Conservation (phyloP, 1,284 basidiomycete species). For the Sporisorium reilianum region DNA sequence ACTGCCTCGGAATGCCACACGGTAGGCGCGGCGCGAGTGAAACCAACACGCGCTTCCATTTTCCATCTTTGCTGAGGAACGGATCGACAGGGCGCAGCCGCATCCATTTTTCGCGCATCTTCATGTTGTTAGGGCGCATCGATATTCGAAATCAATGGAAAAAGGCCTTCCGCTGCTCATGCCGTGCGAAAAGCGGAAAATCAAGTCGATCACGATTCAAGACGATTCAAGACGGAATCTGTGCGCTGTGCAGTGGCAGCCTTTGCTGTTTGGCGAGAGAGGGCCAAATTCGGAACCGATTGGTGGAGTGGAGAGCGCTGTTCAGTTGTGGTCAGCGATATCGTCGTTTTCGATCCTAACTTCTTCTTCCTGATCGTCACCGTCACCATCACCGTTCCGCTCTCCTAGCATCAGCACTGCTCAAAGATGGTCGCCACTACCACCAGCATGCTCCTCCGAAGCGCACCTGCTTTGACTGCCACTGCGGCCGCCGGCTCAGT, state of each 20-base stretch:
- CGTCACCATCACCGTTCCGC: conserved; percentile 4
- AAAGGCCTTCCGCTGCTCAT: too few species aligned
- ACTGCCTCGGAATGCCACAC: conserved; percentile 2
- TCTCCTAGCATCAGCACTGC: neutral
- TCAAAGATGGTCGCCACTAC: conserved; percentile 35
- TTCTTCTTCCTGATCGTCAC: conserved; percentile 16
- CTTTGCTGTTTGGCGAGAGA: neutral
- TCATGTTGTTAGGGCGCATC: conserved; percentile 2
- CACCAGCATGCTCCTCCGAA: conserved; percentile 24
- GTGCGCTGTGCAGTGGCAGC: conserved; percentile 9
- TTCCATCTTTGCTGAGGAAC: conserved; percentile 3
- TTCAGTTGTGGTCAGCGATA: conserved; percentile 8
- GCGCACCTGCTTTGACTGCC: conserved; percentile 19
- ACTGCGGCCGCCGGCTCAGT: conserved; percentile 19
- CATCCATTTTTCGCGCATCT: neutral
- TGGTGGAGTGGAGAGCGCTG: conserved; percentile 1
- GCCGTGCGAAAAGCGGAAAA: conserved; percentile 7
- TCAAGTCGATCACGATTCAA: conserved; percentile 13
- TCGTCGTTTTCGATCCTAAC: neutral
- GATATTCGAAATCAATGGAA: neutral
- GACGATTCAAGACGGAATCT: too few species aligned
- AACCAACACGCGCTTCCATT: conserved; percentile 26
- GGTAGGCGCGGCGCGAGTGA: conserved; percentile 4
- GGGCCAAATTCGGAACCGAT: conserved; percentile 16
- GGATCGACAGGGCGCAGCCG: conserved; percentile 25